Percentiles rank a stretch among this genome's conserved stretches.
phyloP scores from a whole-genome alignment of 495 filamentous ascomycete species.

The Penicillium soppii region DNA sequence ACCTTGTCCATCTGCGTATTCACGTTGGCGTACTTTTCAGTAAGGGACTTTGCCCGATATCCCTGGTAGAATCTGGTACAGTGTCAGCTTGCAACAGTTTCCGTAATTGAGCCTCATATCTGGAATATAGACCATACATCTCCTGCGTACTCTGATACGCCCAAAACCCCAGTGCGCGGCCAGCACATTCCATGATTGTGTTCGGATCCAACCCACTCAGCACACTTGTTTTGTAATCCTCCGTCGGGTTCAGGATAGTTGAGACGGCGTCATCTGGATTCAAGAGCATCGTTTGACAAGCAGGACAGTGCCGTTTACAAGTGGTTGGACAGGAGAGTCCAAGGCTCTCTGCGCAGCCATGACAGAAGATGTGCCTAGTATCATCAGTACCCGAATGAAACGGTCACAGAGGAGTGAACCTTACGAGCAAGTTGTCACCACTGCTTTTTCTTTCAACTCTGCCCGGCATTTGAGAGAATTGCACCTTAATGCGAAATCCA shows the following conservation, averaged over 20 bases:
- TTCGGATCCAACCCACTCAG: conserved; percentile 81
- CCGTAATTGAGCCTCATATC: background rate
- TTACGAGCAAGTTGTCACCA: conserved; percentile 91
- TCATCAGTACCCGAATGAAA: conserved; percentile 12
- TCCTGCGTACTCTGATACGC: conserved; percentile 89
- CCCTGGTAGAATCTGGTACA: conserved; percentile 73
- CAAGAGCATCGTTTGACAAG: conserved; percentile 68
- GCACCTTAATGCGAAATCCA: conserved; percentile 77
- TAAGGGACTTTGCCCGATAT: conserved; percentile 66
- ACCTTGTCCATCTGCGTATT: conserved; percentile 76
- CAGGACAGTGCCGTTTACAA: conserved; percentile 68
- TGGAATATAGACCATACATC: conserved; percentile 57
- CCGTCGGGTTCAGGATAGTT: conserved; percentile 75
- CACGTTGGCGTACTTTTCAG: conserved; percentile 70
- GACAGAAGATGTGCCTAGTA: conserved; percentile 81
- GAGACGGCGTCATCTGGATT: conserved; percentile 78
- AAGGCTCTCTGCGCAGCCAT: conserved; percentile 66
- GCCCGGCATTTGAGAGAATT: conserved; percentile 78
- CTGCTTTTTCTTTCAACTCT: conserved; percentile 70
- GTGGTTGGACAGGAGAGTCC: conserved; percentile 61
- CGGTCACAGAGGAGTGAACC: conserved; percentile 4
- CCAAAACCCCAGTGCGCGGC: conserved; percentile 83
- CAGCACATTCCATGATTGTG: conserved; percentile 87
- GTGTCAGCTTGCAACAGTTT: conserved; percentile 12
- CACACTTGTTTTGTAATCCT: conserved; percentile 92